phyloP scores from a whole-genome alignment of 306 rosid species.

The Dalbergia cochinchinensis region DNA sequence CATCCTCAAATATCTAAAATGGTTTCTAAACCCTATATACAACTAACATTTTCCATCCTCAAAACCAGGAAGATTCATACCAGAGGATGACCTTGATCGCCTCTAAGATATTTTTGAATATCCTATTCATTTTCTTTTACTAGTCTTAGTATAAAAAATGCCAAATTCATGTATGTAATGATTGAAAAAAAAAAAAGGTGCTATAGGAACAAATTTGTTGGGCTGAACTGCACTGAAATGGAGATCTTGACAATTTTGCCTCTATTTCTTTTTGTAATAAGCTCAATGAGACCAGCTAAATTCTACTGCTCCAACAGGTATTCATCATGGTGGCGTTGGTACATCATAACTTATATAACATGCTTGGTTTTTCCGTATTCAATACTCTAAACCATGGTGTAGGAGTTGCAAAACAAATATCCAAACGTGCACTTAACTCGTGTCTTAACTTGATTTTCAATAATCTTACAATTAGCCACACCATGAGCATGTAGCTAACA shows the following conservation, averaged over 20 bases:
- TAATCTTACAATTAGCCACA: background rate
- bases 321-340: slow-evolving; percentile 10
- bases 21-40: no score
- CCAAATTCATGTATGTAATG: slow-evolving; percentile 6
- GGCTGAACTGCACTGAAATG: background rate
- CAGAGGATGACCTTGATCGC: background rate
- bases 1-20: no score
- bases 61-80: background rate
- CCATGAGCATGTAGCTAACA: background rate
- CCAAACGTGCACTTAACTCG: background rate
- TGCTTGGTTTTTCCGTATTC: background rate
- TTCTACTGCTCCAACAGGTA: background rate
- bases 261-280: background rate
- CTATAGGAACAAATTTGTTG: slow-evolving; percentile 7
- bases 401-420: no score
- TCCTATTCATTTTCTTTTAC: background rate
- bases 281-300: slow-evolving; percentile 8
- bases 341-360: background rate
- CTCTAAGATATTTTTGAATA: background rate
- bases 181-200: slow-evolving; percentile 1
- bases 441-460: background rate
- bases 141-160: background rate
- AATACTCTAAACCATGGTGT: background rate
- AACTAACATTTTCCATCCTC: background rate
- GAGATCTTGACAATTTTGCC: background rate